Conservation (phyloP, 805 yeast species). For the Candida easanensis region DNA sequence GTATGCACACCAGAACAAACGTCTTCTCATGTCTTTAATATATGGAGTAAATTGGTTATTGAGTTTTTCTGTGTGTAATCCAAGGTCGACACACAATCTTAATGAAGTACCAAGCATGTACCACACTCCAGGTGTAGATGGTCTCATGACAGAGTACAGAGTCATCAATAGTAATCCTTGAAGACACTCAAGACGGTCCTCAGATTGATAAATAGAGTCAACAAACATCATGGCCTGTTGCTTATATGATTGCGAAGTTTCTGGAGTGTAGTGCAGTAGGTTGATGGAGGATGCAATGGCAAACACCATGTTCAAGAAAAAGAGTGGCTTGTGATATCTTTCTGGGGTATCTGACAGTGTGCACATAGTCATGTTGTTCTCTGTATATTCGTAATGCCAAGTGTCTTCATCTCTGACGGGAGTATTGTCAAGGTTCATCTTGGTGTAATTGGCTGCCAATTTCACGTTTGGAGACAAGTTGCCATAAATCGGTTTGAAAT, state of each 20-base stretch:
- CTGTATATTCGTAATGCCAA: slow-evolving; percentile 45
- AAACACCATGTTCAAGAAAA: slow-evolving; percentile 71
- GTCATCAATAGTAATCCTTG: slow-evolving; percentile 71
- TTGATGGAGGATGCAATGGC: slow-evolving; percentile 78
- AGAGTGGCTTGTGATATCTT: slow-evolving; percentile 52
- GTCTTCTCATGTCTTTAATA: slow-evolving; percentile 63
- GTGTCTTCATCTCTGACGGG: slow-evolving; percentile 33
- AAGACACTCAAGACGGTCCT: slow-evolving; percentile 65
- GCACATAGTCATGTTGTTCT: slow-evolving; percentile 3
- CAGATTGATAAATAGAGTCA: slow-evolving; percentile 53
- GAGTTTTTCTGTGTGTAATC: slow-evolving; percentile 67
- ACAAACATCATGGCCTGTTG: slow-evolving; percentile 59
- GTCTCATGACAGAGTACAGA: slow-evolving; percentile 79
- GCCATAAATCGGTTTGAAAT: slow-evolving; percentile 83
- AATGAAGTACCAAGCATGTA: slow-evolving; percentile 78
- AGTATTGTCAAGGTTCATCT: slow-evolving; percentile 37
- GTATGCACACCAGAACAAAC: slow-evolving; percentile 88
- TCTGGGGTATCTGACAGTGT: slow-evolving; percentile 39
- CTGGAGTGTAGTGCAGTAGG: slow-evolving; percentile 62
- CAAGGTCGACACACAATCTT: slow-evolving; percentile 78
- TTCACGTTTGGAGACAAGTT: slow-evolving; percentile 48
- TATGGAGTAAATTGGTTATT: slow-evolving; percentile 46
- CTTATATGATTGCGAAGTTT: slow-evolving; percentile 67
- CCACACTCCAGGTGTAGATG: slow-evolving; percentile 93
- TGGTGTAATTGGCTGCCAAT: slow-evolving; percentile 57